Evolutionary conservation across 2,329 filamentous ascomycete species (phyloP).

Genomic region (Xylaria sp.): DNA sequence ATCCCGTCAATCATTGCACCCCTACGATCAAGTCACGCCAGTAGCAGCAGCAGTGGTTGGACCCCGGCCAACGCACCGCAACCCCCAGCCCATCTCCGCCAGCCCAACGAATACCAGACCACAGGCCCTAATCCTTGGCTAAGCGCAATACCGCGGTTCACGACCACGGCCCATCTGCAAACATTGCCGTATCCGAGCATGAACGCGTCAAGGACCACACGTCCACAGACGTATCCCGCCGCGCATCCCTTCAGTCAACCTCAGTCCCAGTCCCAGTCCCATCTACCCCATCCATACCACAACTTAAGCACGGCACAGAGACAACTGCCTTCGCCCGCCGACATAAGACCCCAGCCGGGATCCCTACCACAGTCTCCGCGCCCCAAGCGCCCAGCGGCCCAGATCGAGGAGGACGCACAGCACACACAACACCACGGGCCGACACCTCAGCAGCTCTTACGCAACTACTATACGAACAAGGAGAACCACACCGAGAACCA

Average conservation of each 20-base stretch:
- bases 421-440: neutral
- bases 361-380: constrained; percentile 7
- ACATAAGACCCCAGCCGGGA: constrained; percentile 12
- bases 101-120: constrained; percentile 38
- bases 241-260: constrained; percentile 21
- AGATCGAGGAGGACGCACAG: constrained; percentile 37
- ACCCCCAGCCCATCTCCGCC: constrained; percentile 28
- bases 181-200: constrained; percentile 7
- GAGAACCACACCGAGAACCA: constrained; percentile 1
- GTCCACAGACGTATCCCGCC: constrained; percentile 25
- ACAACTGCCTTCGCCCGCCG: constrained; percentile 19
- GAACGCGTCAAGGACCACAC: constrained; percentile 37
- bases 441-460: neutral
- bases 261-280: constrained; percentile 19
- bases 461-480: neutral
- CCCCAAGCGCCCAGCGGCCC: constrained; percentile 45
- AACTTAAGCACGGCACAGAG: constrained; percentile 1
- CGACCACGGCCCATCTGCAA: constrained; percentile 39
- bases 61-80: constrained; percentile 44
- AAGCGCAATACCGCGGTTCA: constrained; percentile 57
- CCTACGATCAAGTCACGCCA: constrained; percentile 35
- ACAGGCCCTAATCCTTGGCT: constrained; percentile 54
- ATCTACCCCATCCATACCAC: constrained; percentile 3
- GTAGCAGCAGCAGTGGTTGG: constrained; percentile 42
- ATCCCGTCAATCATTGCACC: constrained; percentile 35